Evolutionary conservation across 1,284 basidiomycete genomes (phyloP), one percentile per base, ranked within the genome.

Genomic region (Austropuccinia psidii): DNA sequence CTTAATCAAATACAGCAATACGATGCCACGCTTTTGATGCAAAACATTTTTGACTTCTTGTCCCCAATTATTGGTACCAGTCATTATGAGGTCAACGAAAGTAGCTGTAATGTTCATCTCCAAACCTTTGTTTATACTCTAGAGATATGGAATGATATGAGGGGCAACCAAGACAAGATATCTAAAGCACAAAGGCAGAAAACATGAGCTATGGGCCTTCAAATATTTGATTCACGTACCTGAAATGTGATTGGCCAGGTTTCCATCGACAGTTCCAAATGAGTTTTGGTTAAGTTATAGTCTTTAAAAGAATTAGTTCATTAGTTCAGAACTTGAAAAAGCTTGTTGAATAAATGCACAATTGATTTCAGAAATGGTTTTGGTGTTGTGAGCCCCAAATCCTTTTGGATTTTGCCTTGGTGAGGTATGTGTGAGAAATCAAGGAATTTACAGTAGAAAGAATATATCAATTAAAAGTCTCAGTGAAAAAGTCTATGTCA

Each of bases 261-360:
- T 80, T 99, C 96, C 78, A 98, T 91, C 65, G 99, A 83, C n/a
- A 96, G 96, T 82, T 99, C 96, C 92, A 96, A 99, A 79, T 98
- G 93, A 58, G 96, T 98, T 79, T 97, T 95, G 33, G 90, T 89
- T 69, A 98, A 83, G 82, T 99, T 99, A 90, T 93, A 98, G 80
- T 96, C 73, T 74, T 55, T 35, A 58, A 27, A 66, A 33, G 33
- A 43, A 29, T 35, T 21, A 1, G 35, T 11, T 24, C 19, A 13
- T 62, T n/a, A 70, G 67, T 15, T 45, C n/a, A n/a, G n/a, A n/a
- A n/a, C 31, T 17, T 41, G 35, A 15, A n/a, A 67, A 24, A 78
- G 65, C 62, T 77, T 76, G 17, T 78, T 76, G 52, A 76, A 74
- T 17, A 31, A 29, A 74, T 58, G 6, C 61, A 68, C 73, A 98